Conservation (phyloP, 164 flowering plant species). For the Pachysandra terminalis region DNA sequence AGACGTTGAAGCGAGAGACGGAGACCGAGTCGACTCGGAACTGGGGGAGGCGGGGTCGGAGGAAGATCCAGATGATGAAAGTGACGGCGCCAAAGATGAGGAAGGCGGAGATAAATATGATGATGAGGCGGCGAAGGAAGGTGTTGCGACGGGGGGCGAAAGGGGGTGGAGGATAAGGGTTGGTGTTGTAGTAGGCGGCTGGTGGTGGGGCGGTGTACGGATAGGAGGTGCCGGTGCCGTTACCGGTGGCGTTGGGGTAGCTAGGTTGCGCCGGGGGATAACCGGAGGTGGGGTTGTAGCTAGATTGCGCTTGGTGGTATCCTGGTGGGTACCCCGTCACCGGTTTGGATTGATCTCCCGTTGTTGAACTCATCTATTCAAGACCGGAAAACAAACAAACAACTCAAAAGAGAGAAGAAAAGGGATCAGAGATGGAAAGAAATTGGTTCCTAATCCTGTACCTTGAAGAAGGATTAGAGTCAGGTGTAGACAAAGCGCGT, state of each 20-base stretch:
- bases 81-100: constrained; percentile 22
- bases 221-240: constrained; percentile 14
- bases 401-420: neutral
- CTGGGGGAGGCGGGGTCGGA: constrained; percentile 66
- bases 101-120: constrained; percentile 10
- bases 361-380: neutral
- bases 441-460: too few species aligned
- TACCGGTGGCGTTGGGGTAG: constrained; percentile 12
- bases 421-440: too few species aligned
- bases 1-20: constrained; percentile 38
- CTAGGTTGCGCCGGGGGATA: constrained; percentile 11
- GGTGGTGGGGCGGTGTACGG: constrained; percentile 14
- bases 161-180: constrained; percentile 8
- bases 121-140: constrained; percentile 23
- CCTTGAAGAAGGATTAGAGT: too few species aligned
- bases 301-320: constrained; percentile 1
- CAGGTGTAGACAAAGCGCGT: too few species aligned
- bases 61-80: constrained; percentile 32
- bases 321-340: constrained; percentile 5
- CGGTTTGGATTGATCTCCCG: neutral
- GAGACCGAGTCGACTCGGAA: constrained; percentile 46
- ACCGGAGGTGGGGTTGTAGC: constrained; percentile 5
- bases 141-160: constrained; percentile 12
- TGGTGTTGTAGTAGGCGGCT: constrained; percentile 9
- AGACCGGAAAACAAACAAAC: too few species aligned